Percentiles rank a stretch among this genome's conserved stretches.
Evolutionary conservation across 495 filamentous ascomycete species (phyloP).

Genomic region (Xylaria intraflava): DNA sequence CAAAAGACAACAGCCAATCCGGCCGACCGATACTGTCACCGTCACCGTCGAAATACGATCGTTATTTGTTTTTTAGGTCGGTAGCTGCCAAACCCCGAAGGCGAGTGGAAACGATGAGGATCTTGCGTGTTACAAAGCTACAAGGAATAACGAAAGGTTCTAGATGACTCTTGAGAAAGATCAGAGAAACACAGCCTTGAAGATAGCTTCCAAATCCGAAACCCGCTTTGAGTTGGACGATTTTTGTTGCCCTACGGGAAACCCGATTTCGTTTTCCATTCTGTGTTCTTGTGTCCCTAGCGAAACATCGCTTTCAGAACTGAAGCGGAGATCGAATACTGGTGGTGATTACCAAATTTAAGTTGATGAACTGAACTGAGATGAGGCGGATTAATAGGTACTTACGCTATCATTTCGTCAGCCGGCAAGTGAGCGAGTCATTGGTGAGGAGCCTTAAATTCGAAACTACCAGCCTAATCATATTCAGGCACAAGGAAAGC

Average conservation of each 20-base stretch:
- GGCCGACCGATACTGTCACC: constrained; percentile 22
- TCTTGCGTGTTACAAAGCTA: constrained; percentile 23
- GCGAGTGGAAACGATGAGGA: constrained; percentile 15
- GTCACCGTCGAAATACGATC: constrained; percentile 27
- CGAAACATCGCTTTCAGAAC: constrained; percentile 2
- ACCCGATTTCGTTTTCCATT: not conserved
- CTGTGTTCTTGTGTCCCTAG: not conserved
- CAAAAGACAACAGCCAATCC: constrained; percentile 9
- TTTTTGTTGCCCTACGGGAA: not conserved
- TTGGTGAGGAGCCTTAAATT: constrained; percentile 9
- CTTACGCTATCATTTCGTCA: constrained; percentile 2
- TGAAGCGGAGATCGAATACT: not conserved
- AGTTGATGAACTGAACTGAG: constrained; percentile 25
- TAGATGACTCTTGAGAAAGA: constrained; percentile 22
- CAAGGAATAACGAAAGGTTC: constrained; percentile 17
- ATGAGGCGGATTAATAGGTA: constrained; percentile 12
- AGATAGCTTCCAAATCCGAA: constrained; percentile 30
- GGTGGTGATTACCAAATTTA: constrained; percentile 3
- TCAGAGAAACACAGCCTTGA: constrained; percentile 22
- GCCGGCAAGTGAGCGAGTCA: constrained; percentile 24
- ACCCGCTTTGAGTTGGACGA: constrained; percentile 22
- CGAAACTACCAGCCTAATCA: not conserved
- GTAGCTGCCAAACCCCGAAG: constrained; percentile 20
- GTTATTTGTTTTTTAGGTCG: constrained; percentile 17
- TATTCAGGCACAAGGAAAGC: constrained; percentile 3